Base-by-base conservation (phyloP, 208 protist species). In the Leishmania braziliensis region DNA sequence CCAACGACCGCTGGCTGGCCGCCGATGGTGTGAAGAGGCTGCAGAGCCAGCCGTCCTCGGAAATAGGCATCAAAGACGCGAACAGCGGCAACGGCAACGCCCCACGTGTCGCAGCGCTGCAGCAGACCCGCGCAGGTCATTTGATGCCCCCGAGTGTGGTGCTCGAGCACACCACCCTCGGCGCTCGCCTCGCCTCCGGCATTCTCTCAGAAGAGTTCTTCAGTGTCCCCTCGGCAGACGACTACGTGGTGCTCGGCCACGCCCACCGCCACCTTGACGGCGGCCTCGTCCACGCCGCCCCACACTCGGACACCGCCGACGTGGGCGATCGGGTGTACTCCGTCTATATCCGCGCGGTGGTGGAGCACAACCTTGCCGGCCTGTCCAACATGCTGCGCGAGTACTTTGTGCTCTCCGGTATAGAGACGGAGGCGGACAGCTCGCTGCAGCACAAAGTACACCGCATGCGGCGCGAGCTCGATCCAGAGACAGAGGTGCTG, bases 371-470 rank as follows among this genome's bases (percentile, higher is more conserved):
- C 56, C 74, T 88, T 0, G 82, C 89, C 1, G 95, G 92, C 10
- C 56, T 96, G 53, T 89, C 84, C 3, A 93, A 91, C 58, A 20
- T 96, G 43, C 82, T 97, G 77, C 92, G 95, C 5, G 95, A 97
- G 80, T 95, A 96, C 79, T 97, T 97, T 77, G 82, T 92, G 14
- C 84, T 97, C 20, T 79, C 56, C 46, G 92, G 91, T 29, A 86
- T 97, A 9, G 87, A 93, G 75, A 84, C 88, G 29, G 90, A 95
- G 75, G 39, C 51, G 5, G 92, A 94, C 46, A 92, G 88, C 78
- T 82, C 88, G 29, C 80, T 97, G 76, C 95, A 97, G 86, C 92
- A 97, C 84, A 97, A 96, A 79, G 84, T 97, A 23, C 95, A 97
- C 72, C 92, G 95, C 79, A 79, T 95, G 51, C 93, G 95, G 16